Base-by-base conservation (phyloP, 1,284 basidiomycete species). In the Anthracocystis walkeri region DNA sequence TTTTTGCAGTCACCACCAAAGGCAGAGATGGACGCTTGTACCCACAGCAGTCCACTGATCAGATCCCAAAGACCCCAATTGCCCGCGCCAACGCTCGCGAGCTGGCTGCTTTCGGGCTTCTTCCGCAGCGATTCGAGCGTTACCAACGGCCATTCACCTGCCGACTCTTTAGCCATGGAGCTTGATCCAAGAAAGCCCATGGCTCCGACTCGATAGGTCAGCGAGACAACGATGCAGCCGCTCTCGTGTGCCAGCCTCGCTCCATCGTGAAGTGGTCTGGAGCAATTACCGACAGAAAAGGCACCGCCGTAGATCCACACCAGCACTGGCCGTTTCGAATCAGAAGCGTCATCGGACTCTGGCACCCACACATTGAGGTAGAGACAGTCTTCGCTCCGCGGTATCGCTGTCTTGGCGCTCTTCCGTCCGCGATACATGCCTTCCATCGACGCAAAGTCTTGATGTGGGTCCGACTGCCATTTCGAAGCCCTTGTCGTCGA, bases 31-130 rank as follows among this genome's bases (percentile, higher is more conserved):
- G 92, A 90, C 12, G 89, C 80, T 65, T 90, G 89, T 3, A 92
- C 78, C 84, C 91, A 92, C 18, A 84, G 72, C 2, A 92, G 84
- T 0, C 90, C 16, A 40, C 87, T 85, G 2, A 88, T 84, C 75
- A 92, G 90, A 82, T 91, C 91, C 35, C 86, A 85, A 75, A 91
- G 89, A 0, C 90, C 90, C 10, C 87, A 89, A 72, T 91, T 91
- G 58, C 76, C 77, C 1, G 73, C 69, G 7, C 56, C 68, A 16
- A 58, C 57, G 2, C 38, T 25, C 27, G 16, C 33, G 10, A n/a
- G 16, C 8, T 38, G 25, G 33, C 12, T 20, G 10, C 20, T 25
- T 12, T 3, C 21, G 10, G 71, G 71, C 53, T 54, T 57, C 7
- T 27, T 35, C 7, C n/a, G 51, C 29, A 75, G 45, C 4, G 67